phyloP scores from a whole-genome alignment of 331 rosid genomes.

The Arachis monticola region DNA sequence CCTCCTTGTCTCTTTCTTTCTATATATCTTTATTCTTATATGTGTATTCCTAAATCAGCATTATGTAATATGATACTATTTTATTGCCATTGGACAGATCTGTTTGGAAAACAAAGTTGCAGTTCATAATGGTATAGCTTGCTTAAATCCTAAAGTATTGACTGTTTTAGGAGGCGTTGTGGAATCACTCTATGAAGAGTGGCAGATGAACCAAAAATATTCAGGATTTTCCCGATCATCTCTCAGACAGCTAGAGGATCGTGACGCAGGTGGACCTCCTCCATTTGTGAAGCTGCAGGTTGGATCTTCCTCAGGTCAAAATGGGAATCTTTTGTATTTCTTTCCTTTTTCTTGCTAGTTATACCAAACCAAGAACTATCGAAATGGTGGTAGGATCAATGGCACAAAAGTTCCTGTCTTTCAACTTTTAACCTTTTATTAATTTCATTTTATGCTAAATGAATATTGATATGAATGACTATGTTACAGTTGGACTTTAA shows the following conservation, averaged over 20 bases:
- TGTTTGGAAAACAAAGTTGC: conserved; percentile 74
- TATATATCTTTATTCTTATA: not conserved
- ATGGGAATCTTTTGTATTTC: conserved; percentile 33
- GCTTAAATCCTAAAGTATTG: conserved; percentile 73
- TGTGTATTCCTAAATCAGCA: conserved; percentile 13
- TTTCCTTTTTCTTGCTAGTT: conserved; percentile 19
- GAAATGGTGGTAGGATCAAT: not conserved
- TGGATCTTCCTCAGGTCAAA: conserved; percentile 59
- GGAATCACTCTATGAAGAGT: conserved; percentile 82
- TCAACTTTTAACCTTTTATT: no score
- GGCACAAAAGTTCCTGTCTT: no score
- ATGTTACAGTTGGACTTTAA: conserved; percentile 6
- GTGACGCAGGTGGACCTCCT: conserved; percentile 78
- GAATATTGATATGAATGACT: conserved; percentile 1
- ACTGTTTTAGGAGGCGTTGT: conserved; percentile 86
- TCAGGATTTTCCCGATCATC: conserved; percentile 75
- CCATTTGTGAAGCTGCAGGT: conserved; percentile 88
- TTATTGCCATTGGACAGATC: conserved; percentile 59
- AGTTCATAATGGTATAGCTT: conserved; percentile 66
- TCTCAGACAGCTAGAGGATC: conserved; percentile 59
- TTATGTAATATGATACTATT: conserved; percentile 26
- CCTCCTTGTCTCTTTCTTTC: conserved; percentile 1
- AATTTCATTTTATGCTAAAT: not conserved
- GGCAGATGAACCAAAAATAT: conserved; percentile 90
- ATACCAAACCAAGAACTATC: not conserved